These are phyloP conservation scores for Arabis alpina DNA, from an alignment of 345 rosid species.

Conservation along the genomic window DNA sequence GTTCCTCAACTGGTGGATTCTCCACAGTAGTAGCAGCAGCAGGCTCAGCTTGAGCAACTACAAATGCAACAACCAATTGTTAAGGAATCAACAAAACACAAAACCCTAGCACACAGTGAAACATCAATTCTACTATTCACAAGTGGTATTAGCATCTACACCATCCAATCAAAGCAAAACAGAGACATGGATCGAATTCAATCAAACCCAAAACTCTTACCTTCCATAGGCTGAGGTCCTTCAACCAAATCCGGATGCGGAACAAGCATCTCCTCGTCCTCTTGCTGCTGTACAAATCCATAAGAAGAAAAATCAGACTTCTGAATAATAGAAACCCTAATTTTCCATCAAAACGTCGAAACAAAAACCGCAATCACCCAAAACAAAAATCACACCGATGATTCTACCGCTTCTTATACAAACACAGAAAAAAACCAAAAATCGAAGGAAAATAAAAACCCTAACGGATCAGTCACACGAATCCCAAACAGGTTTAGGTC, in stretches of 20 bases:
- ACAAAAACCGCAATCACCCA: conserved; percentile 19
- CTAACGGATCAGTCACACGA: conserved; percentile 33
- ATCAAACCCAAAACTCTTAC: conserved; percentile 37
- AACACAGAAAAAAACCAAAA: neutral
- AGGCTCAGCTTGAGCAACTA: conserved; percentile 64
- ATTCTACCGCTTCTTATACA: conserved; percentile 24
- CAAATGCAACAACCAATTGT: conserved; percentile 33
- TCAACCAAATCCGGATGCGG: conserved; percentile 85
- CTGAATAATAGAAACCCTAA: conserved; percentile 32
- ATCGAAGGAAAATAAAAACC: conserved; percentile 23
- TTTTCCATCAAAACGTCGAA: conserved; percentile 19
- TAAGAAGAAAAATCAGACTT: conserved; percentile 27
- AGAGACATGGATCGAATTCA: conserved; percentile 4
- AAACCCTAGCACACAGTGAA: conserved; percentile 43
- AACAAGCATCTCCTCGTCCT: conserved; percentile 95
- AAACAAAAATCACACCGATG: conserved; percentile 27
- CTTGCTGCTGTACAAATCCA: conserved; percentile 60
- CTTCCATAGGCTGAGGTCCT: conserved; percentile 97
- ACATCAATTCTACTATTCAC: conserved; percentile 32
- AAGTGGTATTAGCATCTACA: conserved; percentile 17
- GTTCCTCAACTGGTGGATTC: conserved; percentile 79
- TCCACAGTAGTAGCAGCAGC: conserved; percentile 61
- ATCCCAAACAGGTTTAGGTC: conserved; percentile 11
- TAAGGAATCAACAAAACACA: conserved; percentile 30
- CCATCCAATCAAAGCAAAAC: conserved; percentile 5